Base-by-base conservation (phyloP, 352 stramenopile species). In the Aphanomyces cochlioides region DNA sequence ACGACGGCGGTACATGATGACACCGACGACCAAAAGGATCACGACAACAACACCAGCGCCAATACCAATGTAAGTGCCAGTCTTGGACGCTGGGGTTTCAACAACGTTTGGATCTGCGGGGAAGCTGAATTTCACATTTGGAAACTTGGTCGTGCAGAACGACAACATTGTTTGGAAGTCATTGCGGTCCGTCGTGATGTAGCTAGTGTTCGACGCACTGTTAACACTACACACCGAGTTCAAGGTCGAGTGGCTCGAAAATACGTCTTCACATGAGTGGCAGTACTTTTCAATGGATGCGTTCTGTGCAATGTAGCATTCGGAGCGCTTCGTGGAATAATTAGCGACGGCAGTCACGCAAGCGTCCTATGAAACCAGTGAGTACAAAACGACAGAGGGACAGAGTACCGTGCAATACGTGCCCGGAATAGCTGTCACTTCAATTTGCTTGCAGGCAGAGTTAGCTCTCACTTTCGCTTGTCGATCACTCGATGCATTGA, bases 1-100 rank as follows among this genome's bases (percentile, higher is more conserved):
- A 12, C 64, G 48, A 28, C 64, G 64, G 8, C 64, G 64, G 21
- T 70, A 70, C 12, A 70, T n/a, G 21, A 70, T 15, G n/a, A 70
- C 53, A 19, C 36, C 64, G 1, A 70, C 54, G 28, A 70, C 53
- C 28, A 70, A 37, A 8, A 70, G 40, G 39, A 63, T 47, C 17
- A 70, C n/a, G 19, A 70, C 64, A 21, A 70, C n/a, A 34, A 61
- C 64, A 12, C 64, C 64, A 47, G 64, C 64, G 38, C 45, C 64
- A 34, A 70, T 70, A 7, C 64, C 64, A 47, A 70, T 70, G 39
- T 70, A 70, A 17, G 64, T 70, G 5, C 38, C 36, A 10, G 64
- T 70, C 48, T 43, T 47, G 40, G 38, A 40, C n/a, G 64, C 7
- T n/a, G 19, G 4, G 19, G 64, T 10, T 7, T 12, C 6, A 37